A percentile compares a stretch with the other conserved stretches of the same genome.
Evolutionary conservation across 2,329 filamentous ascomycete genomes (phyloP).

Genomic region (Chaetothyriales sp.): DNA sequence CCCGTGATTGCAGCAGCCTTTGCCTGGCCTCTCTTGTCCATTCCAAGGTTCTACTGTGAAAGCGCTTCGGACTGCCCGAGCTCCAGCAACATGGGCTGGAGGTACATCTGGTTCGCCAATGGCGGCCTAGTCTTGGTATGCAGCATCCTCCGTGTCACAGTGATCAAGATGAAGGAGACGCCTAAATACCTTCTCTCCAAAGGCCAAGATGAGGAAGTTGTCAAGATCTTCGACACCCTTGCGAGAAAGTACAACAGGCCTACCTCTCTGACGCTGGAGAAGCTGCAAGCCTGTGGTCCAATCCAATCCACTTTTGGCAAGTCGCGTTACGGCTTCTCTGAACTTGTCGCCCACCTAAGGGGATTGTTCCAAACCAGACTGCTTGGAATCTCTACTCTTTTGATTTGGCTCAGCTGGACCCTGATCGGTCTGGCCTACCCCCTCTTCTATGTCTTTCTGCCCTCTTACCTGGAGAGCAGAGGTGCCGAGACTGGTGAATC

Average conservation of each 20-base stretch:
- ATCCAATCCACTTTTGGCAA: constrained; percentile 20
- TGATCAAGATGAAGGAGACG: constrained; percentile 58
- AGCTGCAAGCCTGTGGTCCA: constrained; percentile 32
- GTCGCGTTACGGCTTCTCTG: constrained; percentile 18
- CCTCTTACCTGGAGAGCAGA: constrained; percentile 31
- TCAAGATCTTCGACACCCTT: constrained; percentile 46
- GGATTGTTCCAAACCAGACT: constrained; percentile 53
- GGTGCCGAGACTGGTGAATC: constrained; percentile 58
- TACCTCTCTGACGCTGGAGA: constrained; percentile 37
- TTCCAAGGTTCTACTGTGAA: constrained; percentile 7
- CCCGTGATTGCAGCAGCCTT: constrained; percentile 13
- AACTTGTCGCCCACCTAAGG: constrained; percentile 36
- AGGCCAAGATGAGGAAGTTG: constrained; percentile 53
- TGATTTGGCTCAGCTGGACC: constrained; percentile 61
- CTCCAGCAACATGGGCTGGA: constrained; percentile 48
- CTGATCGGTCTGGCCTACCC: constrained; percentile 46
- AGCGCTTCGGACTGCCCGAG: constrained; percentile 32
- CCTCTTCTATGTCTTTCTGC: constrained; percentile 58
- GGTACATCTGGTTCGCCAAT: constrained; percentile 55
- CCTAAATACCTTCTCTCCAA: constrained; percentile 66
- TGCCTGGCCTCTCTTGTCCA: constrained; percentile 14
- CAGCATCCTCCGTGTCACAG: constrained; percentile 51
- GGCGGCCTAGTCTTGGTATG: constrained; percentile 56
- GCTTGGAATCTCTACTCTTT: constrained; percentile 34
- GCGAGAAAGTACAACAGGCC: constrained; percentile 38